A percentile compares a stretch with the other conserved stretches of the same genome.
Conservation (phyloP, 2,329 filamentous ascomycete species). For the Trichoderma afroharzianum region DNA sequence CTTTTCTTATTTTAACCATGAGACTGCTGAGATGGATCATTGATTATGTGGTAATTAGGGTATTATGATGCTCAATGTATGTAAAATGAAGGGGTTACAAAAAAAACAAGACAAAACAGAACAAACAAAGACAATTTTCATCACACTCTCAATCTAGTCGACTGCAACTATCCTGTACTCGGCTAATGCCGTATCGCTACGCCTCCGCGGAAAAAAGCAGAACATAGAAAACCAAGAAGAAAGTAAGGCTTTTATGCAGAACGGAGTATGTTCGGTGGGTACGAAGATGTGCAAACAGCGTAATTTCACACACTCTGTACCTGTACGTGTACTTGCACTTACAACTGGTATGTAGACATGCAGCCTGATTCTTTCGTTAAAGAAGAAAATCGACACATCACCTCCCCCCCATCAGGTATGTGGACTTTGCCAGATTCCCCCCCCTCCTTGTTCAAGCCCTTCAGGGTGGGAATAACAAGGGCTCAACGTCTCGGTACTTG, state of each 20-base stretch:
- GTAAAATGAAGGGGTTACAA: not conserved
- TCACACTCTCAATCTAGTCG: not conserved
- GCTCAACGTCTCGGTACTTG: not conserved
- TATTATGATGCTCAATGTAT: conserved; percentile 1
- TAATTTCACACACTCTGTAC: no score
- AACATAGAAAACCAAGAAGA: not conserved
- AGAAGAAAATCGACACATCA: not conserved
- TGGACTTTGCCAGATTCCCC: not conserved
- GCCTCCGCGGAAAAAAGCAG: not conserved
- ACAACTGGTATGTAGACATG: not conserved
- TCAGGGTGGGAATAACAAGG: not conserved
- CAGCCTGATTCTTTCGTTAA: not conserved
- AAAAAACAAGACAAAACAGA: not conserved
- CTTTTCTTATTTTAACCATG: not conserved
- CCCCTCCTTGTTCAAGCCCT: not conserved
- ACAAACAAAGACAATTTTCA: not conserved
- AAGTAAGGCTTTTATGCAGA: not conserved
- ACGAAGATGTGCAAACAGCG: not conserved
- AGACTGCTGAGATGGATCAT: not conserved
- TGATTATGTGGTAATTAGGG: not conserved
- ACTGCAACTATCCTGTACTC: not conserved
- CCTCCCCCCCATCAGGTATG: not conserved
- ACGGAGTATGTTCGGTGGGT: not conserved
- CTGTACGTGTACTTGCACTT: no score
- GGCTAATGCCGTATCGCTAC: not conserved